A percentile compares a stretch with the other conserved stretches of the same genome.
These are phyloP conservation scores for Zygosaccharomyces bailii DNA, from an alignment of 805 yeast species.

Conservation along the genomic window DNA sequence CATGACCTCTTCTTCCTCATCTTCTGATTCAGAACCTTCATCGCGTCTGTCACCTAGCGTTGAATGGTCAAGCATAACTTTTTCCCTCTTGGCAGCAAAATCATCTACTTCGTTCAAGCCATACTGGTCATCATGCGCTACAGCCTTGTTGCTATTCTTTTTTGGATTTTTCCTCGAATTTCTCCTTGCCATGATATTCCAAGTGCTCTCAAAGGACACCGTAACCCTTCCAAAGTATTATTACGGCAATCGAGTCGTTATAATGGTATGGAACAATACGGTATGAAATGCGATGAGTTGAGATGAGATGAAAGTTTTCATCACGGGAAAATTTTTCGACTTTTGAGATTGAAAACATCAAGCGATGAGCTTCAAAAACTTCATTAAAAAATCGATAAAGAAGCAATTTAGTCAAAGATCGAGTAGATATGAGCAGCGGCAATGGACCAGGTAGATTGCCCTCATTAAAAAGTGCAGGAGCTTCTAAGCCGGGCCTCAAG, in stretches of 20 bases:
- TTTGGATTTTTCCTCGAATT: conserved; percentile 23
- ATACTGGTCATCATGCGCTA: conserved; percentile 32
- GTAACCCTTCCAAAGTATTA: conserved; percentile 1
- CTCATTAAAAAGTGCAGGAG: conserved; percentile 24
- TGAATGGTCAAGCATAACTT: conserved; percentile 54
- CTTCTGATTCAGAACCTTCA: conserved; percentile 48
- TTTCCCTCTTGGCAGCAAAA: conserved; percentile 58
- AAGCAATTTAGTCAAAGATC: not conserved
- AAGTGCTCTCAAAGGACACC: conserved; percentile 7
- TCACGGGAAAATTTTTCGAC: conserved; percentile 15
- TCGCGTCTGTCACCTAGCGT: conserved; percentile 42
- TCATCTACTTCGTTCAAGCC: conserved; percentile 67
- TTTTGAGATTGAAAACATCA: conserved; percentile 1
- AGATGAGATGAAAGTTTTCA: conserved; percentile 5
- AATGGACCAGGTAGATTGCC: conserved; percentile 34
- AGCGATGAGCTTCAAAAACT: conserved; percentile 13
- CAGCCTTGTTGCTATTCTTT: conserved; percentile 24
- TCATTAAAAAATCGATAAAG: not conserved
- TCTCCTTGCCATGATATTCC: conserved; percentile 13
- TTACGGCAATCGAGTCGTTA: not conserved
- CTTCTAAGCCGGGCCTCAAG: conserved; percentile 52
- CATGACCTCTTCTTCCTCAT: conserved; percentile 46
- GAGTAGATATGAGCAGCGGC: conserved; percentile 16
- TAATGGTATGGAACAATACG: too few species aligned
- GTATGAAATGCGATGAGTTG: conserved; percentile 27